A percentile compares a stretch with the other conserved stretches of the same genome.
Evolutionary conservation across 257 asterid genomes (phyloP).

Genomic region (Solanum sitiens): DNA sequence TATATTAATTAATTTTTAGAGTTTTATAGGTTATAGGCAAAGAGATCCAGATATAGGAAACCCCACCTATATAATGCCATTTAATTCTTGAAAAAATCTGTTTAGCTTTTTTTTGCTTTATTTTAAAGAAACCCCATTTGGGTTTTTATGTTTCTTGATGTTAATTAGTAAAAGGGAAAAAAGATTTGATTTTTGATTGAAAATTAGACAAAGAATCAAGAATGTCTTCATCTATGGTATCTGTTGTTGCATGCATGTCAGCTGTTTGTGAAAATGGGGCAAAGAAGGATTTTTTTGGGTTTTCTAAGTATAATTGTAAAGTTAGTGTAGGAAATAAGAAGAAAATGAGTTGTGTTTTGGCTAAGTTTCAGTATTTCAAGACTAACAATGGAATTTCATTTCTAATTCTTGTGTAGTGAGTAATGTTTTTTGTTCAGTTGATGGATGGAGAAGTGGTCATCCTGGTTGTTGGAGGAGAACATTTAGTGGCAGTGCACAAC

Average conservation of each 20-base stretch:
- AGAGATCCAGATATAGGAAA: neutral
- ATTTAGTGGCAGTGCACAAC: neutral
- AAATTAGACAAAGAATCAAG: neutral
- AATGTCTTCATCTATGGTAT: slow-evolving; percentile 16
- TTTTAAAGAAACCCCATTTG: neutral
- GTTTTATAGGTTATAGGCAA: neutral
- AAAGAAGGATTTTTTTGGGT: neutral
- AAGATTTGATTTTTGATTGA: neutral
- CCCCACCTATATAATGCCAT: neutral
- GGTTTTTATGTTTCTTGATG: neutral
- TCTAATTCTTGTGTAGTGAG: neutral
- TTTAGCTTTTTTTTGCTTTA: neutral
- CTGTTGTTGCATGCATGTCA: neutral
- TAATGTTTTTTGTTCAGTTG: neutral
- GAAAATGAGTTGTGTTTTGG: neutral
- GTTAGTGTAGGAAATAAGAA: neutral
- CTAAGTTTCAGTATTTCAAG: neutral
- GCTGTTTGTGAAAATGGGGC: neutral
- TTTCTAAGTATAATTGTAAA: neutral
- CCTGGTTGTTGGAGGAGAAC: neutral
- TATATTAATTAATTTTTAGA: too few species aligned
- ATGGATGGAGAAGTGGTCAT: neutral
- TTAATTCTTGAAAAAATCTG: neutral
- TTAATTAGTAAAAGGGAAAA: neutral
- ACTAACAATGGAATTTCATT: neutral